phyloP scores from a whole-genome alignment of 345 rosid species.

The Pelargonium nanum region DNA sequence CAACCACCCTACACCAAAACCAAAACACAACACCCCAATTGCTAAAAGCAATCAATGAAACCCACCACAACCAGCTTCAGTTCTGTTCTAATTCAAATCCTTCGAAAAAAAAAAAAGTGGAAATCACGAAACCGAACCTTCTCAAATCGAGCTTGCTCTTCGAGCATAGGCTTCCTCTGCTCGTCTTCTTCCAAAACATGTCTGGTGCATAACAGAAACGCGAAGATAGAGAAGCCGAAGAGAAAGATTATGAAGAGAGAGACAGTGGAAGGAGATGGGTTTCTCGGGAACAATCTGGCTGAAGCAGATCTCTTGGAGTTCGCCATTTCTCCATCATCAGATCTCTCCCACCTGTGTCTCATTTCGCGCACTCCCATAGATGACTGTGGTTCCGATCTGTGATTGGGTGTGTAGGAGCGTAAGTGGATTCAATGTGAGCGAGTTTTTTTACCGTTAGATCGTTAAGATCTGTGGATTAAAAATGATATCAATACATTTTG shows the following conservation, averaged over 20 bases:
- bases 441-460: neutral
- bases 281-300: slow-evolving; percentile 15
- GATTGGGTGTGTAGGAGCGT: neutral
- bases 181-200: slow-evolving; percentile 28
- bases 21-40: neutral
- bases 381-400: too few relatives aligned
- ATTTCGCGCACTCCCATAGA: neutral
- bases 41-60: too few relatives aligned
- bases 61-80: too few relatives aligned
- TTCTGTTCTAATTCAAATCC: too few relatives aligned
- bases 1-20: too few relatives aligned
- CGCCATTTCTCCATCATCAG: slow-evolving; percentile 17
- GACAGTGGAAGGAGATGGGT: slow-evolving; percentile 12
- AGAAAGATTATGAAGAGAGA: slow-evolving; percentile 22
- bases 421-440: neutral
- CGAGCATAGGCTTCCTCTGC: slow-evolving; percentile 3
- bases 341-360: slow-evolving; percentile 11
- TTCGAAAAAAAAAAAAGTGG: slow-evolving; percentile 1
- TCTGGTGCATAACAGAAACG: slow-evolving; percentile 18
- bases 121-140: slow-evolving; percentile 16
- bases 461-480: too few relatives aligned
- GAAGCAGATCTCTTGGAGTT: slow-evolving; percentile 14
- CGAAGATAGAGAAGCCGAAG: slow-evolving; percentile 22
- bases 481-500: too few relatives aligned
- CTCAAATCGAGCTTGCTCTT: slow-evolving; percentile 13